Evolutionary conservation across 1,284 basidiomycete genomes (phyloP).

Genomic region (Sphagnurus paluster): DNA sequence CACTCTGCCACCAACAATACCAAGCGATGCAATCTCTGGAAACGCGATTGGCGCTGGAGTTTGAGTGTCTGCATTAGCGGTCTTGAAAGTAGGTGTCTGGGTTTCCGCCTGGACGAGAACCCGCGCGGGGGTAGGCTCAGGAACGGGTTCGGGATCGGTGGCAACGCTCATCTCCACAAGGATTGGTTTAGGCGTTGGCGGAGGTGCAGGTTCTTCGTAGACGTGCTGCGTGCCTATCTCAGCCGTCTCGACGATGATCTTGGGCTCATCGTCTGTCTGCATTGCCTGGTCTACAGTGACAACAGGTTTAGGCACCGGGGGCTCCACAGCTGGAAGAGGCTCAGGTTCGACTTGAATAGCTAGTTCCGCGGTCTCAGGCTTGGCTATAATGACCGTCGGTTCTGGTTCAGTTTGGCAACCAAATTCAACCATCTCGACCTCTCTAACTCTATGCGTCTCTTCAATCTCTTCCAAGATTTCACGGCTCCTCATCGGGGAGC

Average conservation of each 20-base stretch:
- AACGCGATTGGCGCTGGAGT: constrained; percentile 15
- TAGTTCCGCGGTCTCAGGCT: constrained; percentile 29
- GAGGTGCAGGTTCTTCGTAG: constrained; percentile 23
- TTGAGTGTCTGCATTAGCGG: constrained; percentile 37
- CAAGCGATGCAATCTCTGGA: constrained; percentile 18
- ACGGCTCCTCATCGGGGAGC: constrained; percentile 40
- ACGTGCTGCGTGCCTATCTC: constrained; percentile 46
- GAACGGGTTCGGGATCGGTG: constrained; percentile 38
- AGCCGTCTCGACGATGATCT: constrained; percentile 25
- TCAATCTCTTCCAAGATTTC: constrained; percentile 41
- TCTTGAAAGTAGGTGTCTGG: constrained; percentile 38
- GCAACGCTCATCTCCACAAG: constrained; percentile 35
- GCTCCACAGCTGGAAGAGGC: constrained; percentile 33
- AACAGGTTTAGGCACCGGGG: constrained; percentile 16
- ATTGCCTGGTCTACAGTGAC: constrained; percentile 43
- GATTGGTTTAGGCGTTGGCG: constrained; percentile 22
- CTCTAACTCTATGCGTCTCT: constrained; percentile 30
- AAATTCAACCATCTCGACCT: constrained; percentile 60
- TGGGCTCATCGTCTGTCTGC: constrained; percentile 48
- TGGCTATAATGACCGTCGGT: constrained; percentile 16
- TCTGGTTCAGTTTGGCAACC: constrained; percentile 59
- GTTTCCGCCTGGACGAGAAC: constrained; percentile 35
- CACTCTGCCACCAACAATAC: constrained; percentile 13
- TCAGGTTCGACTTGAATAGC: constrained; percentile 23
- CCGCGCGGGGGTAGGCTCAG: constrained; percentile 21